These are phyloP conservation scores for Helenozyma baotianmanensis DNA, from an alignment of 805 yeast genomes.

Conservation along the genomic window DNA sequence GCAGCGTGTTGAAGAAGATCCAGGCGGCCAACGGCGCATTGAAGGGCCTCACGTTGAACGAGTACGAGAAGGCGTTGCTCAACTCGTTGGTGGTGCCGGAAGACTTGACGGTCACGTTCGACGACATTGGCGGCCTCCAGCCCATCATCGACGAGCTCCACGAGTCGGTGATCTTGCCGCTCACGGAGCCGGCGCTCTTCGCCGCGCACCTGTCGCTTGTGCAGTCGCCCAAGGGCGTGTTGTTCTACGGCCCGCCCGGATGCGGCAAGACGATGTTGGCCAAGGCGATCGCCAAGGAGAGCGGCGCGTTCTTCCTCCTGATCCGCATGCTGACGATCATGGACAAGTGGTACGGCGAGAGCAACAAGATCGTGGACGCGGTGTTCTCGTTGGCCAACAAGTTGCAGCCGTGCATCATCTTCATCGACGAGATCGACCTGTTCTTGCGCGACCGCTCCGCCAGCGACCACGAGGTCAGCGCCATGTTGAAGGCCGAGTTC, in stretches of 20 bases:
- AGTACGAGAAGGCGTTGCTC: constrained; percentile 74
- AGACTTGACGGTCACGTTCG: constrained; percentile 72
- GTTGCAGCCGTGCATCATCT: constrained; percentile 89
- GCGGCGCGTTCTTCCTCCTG: constrained; percentile 86
- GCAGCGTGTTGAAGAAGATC: constrained; percentile 33
- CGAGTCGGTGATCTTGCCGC: constrained; percentile 85
- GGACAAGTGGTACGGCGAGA: constrained; percentile 98
- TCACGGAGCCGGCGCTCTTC: constrained; percentile 69
- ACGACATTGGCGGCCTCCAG: constrained; percentile 87
- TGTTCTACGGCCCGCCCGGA: constrained; percentile 94
- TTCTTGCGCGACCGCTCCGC: constrained; percentile 81
- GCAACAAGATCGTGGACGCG: constrained; percentile 90
- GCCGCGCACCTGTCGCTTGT: constrained; percentile 61
- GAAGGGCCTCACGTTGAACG: constrained; percentile 50
- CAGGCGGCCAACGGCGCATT: constrained; percentile 53
- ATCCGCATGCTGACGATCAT: constrained; percentile 89
- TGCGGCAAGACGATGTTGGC: constrained; percentile 98
- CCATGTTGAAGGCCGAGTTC: constrained; percentile 91
- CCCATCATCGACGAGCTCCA: constrained; percentile 75
- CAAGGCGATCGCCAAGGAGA: constrained; percentile 87
- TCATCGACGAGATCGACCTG: constrained; percentile 95
- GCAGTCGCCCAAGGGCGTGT: constrained; percentile 91
- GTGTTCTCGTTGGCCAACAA: constrained; percentile 85
- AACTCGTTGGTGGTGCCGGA: constrained; percentile 79
- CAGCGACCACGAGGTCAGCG: constrained; percentile 91